Evolutionary conservation across 345 rosid species (phyloP), one percentile per base, ranked within the genome.

Genomic region (Euphorbia peplus): DNA sequence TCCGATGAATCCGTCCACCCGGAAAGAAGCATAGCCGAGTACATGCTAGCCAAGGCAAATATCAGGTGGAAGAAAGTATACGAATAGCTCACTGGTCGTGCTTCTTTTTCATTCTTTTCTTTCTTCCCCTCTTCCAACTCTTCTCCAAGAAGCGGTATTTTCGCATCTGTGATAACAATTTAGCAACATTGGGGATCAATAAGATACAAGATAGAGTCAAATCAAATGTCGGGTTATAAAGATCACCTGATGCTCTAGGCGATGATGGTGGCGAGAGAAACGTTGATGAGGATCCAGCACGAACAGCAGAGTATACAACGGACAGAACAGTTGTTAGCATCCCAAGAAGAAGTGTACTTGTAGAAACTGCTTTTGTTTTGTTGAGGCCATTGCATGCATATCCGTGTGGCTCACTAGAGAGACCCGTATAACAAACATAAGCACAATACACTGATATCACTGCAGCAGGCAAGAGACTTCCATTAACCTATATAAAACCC

Each of bases 381-480:
- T 81, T 84, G 62, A 95, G 96, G 67, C 97, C 99, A 78, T 95
- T 95, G 86, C 99, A 95, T 14, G 26, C 96, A 48, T 95, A 95
- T 66, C 78, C 87, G 64, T 77, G 91, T n/a, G 99, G 99, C 82
- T 95, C 99, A 57, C 98, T 88, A 24, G 99, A 87, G 67, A 95
- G 99, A 70, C 90, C 99, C 53, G 96, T 95, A 81, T 77, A 95
- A 86, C 99, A 95, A 66, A 95, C 87, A 78, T 95, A 90, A 60
- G 96, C 93, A 81, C 98, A 91, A 60, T 95, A 95, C 56, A 90
- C 80, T 4, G 99, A 87, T 78, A 91, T 82, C 73, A 95, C 92
- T 1, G 98, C 86, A 48, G 99, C 98, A 13, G 99, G 99, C 82
- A 95, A 85, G 66, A 95, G 98, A 80, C 99, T 95, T 50, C 99